A percentile compares a stretch with the other conserved stretches of the same genome.
phyloP scores from a whole-genome alignment of 2,329 filamentous ascomycete genomes.

The Diaporthe helianthi region DNA sequence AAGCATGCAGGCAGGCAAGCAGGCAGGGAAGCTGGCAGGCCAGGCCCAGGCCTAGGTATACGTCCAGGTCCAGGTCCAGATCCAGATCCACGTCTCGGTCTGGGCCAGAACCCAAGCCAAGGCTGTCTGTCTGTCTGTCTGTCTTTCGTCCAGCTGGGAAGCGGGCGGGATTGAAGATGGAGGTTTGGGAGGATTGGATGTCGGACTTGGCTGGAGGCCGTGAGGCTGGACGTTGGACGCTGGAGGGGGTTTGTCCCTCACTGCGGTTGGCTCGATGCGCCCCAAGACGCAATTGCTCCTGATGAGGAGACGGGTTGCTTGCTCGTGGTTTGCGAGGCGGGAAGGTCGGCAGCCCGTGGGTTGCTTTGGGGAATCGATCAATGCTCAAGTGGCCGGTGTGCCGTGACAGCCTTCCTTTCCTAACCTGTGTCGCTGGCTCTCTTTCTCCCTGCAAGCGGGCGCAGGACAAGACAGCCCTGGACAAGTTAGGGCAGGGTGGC shows the following conservation, averaged over 20 bases:
- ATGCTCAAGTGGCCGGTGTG: conserved; percentile 19
- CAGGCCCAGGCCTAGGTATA: background rate
- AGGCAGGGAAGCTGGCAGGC: conserved; percentile 1
- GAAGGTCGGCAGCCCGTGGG: background rate
- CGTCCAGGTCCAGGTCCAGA: background rate
- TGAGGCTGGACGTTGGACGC: background rate
- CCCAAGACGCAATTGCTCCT: conserved; percentile 7
- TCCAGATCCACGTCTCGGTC: no score
- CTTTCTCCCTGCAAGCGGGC: conserved; percentile 5
- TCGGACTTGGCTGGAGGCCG: background rate
- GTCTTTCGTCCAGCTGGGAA: conserved; percentile 3
- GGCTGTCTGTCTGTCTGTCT: no score
- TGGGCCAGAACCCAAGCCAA: conserved; percentile 2
- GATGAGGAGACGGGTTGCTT: background rate
- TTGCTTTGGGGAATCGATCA: conserved; percentile 14
- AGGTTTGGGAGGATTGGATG: conserved; percentile 12
- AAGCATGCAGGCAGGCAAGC: no score
- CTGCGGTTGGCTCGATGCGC: background rate
- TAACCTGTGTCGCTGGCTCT: background rate
- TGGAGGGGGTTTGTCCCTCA: conserved; percentile 7
- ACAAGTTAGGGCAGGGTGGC: conserved; percentile 8
- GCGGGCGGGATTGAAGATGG: background rate
- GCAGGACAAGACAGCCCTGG: conserved; percentile 17
- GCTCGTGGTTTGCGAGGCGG: background rate
- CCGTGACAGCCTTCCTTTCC: conserved; percentile 25